Evolutionary conservation across 164 flowering plant species (phyloP), one percentile per base, ranked within the genome.

Genomic region (Liriodendron chinense): DNA sequence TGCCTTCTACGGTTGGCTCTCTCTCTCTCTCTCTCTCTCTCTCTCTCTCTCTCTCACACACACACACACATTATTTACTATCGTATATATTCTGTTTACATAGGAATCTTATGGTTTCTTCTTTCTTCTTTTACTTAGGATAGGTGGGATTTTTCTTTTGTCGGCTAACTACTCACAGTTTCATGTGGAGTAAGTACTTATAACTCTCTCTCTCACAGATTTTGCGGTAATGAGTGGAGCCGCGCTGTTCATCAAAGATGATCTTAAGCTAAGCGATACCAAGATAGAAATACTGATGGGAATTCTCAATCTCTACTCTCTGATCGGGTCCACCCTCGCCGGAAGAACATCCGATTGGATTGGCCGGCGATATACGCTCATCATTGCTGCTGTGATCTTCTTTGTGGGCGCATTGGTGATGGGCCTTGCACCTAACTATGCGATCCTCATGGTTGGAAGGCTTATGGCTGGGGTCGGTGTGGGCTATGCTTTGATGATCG

Each of bases 401-500:
- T 84, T 84, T 25, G 23, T 74, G 1, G 86, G 86, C 9, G 82
- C 86, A 18, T 12, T 84, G 6, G 1, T 84, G 13, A 84, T 81
- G 84, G 86, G 84, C 1, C 59, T 81, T 20, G 79, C 84, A 14
- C 48, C 82, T 20, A 81, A 73, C 20, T 84, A 76, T 18, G 76
- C 79, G 10, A 63, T 73, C 48, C 86, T 84, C 76, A 84, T 84
- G 84, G 47, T 74, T 3, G 86, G 84, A 4, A 70, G 86, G n/a
- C 77, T 82, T 53, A 76, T 84, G 9, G 86, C 86, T 9, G 86
- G 86, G 1, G 16, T 84, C 7, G 86, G 84, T 24, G 81, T 80
- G 6, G 86, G 86, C 24, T 84, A 77, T 47, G 86, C 82, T 8
- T 75, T 81, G 47, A 80, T 81, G 83, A 84, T 84, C 12, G 86